phyloP scores from a whole-genome alignment of 2,329 filamentous ascomycete genomes.

The Chaetomium globosum region DNA sequence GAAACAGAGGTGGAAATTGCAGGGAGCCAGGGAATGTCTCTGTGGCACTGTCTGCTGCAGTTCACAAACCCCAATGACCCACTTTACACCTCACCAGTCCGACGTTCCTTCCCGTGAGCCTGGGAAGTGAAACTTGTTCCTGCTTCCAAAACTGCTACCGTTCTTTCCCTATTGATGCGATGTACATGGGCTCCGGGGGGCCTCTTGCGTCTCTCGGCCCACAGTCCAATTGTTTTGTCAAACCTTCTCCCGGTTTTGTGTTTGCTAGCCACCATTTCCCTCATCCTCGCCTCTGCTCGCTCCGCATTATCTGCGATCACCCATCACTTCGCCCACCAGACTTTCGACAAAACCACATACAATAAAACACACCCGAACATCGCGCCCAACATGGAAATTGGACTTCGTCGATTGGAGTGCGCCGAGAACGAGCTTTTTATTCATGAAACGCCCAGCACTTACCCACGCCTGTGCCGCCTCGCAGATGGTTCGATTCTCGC shows the following conservation, averaged over 20 bases:
- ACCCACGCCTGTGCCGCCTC: slow-evolving; percentile 51
- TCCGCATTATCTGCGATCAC: neutral
- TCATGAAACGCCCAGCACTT: slow-evolving; percentile 46
- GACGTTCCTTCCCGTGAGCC: neutral
- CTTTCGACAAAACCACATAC: neutral
- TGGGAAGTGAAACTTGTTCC: neutral
- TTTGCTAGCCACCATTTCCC: neutral
- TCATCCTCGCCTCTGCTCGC: neutral
- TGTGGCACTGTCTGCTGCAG: neutral
- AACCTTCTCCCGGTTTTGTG: neutral
- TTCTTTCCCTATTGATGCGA: slow-evolving; percentile 4
- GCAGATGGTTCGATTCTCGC: slow-evolving; percentile 51
- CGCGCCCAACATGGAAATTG: neutral
- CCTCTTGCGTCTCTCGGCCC: neutral
- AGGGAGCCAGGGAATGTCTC: neutral
- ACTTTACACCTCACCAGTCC: neutral
- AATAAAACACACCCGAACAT: neutral
- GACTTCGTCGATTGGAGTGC: slow-evolving; percentile 5
- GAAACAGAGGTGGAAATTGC: neutral
- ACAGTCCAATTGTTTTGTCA: neutral
- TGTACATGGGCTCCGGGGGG: neutral
- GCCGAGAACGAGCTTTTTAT: slow-evolving; percentile 37
- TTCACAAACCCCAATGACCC: no score
- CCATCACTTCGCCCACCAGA: neutral
- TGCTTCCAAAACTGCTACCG: neutral